Evolutionary conservation across 306 rosid genomes (phyloP).

Genomic region (Hippophae tibetana): DNA sequence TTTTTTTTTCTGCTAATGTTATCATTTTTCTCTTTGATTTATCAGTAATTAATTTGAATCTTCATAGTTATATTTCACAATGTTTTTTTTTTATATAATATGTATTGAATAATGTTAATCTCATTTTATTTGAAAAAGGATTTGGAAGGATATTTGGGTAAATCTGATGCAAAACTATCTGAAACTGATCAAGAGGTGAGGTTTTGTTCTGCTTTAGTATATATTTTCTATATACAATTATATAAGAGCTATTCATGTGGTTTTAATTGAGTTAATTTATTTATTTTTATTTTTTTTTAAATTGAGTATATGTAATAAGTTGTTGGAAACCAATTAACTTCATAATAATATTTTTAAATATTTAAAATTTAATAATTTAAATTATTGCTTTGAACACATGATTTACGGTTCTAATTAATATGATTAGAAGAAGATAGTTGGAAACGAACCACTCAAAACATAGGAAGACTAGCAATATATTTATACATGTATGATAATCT

Average conservation of each 20-base stretch:
- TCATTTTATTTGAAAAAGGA: slow-evolving; percentile 10
- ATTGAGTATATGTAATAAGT: no score
- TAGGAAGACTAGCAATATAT: no score
- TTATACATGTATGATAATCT: no score
- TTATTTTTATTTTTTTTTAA: background rate
- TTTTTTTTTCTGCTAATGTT: background rate
- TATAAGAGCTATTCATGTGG: no score
- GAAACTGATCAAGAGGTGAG: slow-evolving; percentile 12
- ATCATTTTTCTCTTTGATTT: background rate
- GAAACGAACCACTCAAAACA: no score
- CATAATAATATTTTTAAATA: no score
- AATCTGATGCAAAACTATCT: background rate
- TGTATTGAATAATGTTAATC: background rate
- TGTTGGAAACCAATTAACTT: no score
- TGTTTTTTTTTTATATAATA: background rate
- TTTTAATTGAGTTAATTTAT: background rate
- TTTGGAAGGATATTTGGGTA: slow-evolving; percentile 3
- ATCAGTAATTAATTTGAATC: background rate
- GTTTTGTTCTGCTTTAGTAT: background rate
- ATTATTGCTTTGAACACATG: no score
- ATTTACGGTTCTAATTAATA: no score
- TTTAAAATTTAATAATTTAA: no score
- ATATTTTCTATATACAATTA: background rate
- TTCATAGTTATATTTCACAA: no score
- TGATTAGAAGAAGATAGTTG: no score